Evolutionary conservation across 495 filamentous ascomycete species (phyloP).

Genomic region (Penicillium paxilli): DNA sequence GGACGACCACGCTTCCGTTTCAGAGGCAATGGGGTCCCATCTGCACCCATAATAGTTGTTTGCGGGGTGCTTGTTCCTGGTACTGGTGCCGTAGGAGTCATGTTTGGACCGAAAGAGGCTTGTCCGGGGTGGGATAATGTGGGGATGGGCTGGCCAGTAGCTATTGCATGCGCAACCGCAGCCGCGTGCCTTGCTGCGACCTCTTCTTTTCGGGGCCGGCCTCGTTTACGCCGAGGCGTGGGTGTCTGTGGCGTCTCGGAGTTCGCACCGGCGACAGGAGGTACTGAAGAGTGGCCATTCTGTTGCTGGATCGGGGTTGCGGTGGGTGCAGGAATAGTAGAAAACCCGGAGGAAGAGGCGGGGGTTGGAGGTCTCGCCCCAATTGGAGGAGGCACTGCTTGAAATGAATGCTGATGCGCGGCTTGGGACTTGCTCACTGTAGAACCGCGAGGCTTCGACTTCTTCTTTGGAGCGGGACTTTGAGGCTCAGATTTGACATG

Average conservation of each 20-base stretch:
- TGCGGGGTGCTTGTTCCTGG: constrained; percentile 8
- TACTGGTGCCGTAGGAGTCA: constrained; percentile 17
- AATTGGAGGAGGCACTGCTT: constrained; percentile 3
- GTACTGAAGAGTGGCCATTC: constrained; percentile 17
- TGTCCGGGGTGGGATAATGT: constrained; percentile 21
- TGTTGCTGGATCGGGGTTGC: not conserved
- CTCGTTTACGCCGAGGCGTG: constrained; percentile 23
- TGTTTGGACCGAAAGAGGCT: constrained; percentile 23
- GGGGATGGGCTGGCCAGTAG: constrained; percentile 15
- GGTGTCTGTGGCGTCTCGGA: constrained; percentile 7
- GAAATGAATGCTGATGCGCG: constrained; percentile 6
- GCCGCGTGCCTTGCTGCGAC: constrained; percentile 25
- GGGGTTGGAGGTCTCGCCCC: not conserved
- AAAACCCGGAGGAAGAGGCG: not conserved
- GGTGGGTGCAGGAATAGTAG: not conserved
- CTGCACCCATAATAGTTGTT: constrained; percentile 27
- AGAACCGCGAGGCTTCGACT: constrained; percentile 18
- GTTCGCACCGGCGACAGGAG: not conserved
- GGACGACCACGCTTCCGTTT: constrained; percentile 44
- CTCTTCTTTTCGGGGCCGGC: constrained; percentile 30
- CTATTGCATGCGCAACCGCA: constrained; percentile 17
- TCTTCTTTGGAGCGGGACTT: constrained; percentile 27
- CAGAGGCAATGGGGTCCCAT: constrained; percentile 33
- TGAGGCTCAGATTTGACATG: constrained; percentile 12
- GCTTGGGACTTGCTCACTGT: constrained; percentile 9